Percentiles rank a stretch among this genome's conserved stretches.
These are phyloP conservation scores for Colletotrichum sp. DNA, from an alignment of 2,329 filamentous ascomycete species.

Conservation along the genomic window DNA sequence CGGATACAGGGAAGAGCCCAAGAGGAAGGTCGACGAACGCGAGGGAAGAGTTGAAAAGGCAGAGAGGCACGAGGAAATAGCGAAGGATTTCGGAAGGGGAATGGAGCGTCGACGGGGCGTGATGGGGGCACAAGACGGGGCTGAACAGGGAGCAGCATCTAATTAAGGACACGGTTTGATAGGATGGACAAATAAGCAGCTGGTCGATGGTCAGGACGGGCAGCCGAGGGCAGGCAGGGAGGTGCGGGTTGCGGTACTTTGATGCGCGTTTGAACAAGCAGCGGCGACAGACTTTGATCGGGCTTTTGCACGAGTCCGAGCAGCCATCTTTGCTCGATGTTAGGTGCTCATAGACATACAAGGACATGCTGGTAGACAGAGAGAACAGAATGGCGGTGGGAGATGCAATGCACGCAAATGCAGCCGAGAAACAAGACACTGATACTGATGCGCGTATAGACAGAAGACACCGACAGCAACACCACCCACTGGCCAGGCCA, in stretches of 20 bases:
- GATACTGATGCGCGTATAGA: background rate
- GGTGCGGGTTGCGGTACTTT: background rate
- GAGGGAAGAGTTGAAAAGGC: background rate
- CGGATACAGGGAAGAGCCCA: background rate
- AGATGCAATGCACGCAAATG: conserved; percentile 5
- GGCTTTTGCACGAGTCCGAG: background rate
- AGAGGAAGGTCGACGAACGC: background rate
- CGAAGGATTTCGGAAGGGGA: background rate
- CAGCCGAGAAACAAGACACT: conserved; percentile 11
- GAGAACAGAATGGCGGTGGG: background rate
- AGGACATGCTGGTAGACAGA: background rate
- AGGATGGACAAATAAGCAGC: conserved; percentile 16
- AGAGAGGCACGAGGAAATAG: background rate
- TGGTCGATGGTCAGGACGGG: background rate
- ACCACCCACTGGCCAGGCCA: no score
- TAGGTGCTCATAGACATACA: background rate
- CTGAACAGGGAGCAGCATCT: conserved; percentile 1
- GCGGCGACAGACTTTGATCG: background rate
- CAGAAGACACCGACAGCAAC: no score
- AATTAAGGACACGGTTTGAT: conserved; percentile 3
- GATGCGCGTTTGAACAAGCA: background rate
- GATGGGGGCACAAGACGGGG: background rate
- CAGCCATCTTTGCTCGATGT: background rate
- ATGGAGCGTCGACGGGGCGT: background rate
- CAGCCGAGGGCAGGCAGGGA: background rate